Evolutionary conservation across 148 eudicot species (phyloP), one percentile per base, ranked within the genome.

Genomic region (Drosera capensis): DNA sequence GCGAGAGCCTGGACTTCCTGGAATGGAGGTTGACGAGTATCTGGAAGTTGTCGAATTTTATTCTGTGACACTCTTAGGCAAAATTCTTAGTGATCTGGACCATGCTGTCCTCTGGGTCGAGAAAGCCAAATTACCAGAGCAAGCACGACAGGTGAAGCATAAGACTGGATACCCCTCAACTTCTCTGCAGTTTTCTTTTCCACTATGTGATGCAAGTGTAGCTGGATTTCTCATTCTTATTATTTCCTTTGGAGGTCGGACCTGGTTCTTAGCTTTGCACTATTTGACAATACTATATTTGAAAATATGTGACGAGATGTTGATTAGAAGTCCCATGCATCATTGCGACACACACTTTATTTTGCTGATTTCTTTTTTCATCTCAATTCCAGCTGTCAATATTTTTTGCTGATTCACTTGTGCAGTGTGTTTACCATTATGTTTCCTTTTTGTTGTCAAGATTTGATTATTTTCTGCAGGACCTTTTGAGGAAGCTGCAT

Each of bases 81-180:
- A 3, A 37, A 57, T 57, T 65, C 38, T 66, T 40, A 63, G 60
- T 17, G 71, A 76, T 36, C 45, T 49, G 35, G 74, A 68, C 49
- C 53, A 40, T 64, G 93, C 95, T 56, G 55, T 79, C 30, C 62
- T 57, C 35, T 90, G 99, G 99, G 72, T 85, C 46, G 93, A 90
- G 57, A 76, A 78, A 55, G 95, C 95, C 14, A 51, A 68, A 20
- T 52, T 90, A 51, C 93, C 99, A 3, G 84, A 66, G 55, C 74
- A 68, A 57, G 73, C 62, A 50, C 71, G 76, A 2, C 99, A 88
- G 97, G 97, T 88, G 57, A 57, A 42, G 7, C 25, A 44, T 46
- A 23, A 35, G 25, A 35, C 35, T 36, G 14, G 8, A 23, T 23
- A 25, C 31, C 45, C 37, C 41, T 54, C 40, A 12, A 23, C 17